Base-by-base conservation (phyloP, 2,329 filamentous ascomycete species). In the Xylaria sp. region DNA sequence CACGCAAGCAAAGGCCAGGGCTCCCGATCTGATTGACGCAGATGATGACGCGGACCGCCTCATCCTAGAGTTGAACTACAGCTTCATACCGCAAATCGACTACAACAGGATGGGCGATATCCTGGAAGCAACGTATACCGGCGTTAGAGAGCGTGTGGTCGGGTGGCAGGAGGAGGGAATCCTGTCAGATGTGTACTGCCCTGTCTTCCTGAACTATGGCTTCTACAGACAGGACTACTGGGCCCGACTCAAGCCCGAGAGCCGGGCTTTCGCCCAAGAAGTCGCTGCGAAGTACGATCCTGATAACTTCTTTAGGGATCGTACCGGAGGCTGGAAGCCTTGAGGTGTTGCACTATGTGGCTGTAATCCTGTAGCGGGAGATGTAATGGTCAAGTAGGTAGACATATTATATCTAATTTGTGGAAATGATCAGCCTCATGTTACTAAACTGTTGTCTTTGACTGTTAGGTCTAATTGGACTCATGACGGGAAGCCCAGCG, bases 191-290 rank as follows among this genome's bases (percentile, higher is more conserved):
- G 70, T 72, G 4, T 78, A 78, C 57, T 69, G 77, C 28, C 79
- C 79, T 4, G 66, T 80, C 4, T 80, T 80, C 57, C 78, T 79
- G 76, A 82, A 81, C 64, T 78, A 81, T 43, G 78, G 72, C 1
- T 79, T 77, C 60, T 76, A 73, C 42, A 62, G 74, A 19, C 75
- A 80, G 62, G 78, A 81, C 51, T 80, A 80, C 63, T 81, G 75
- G 63, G 74, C 72, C 0, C 67, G 79, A 37, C 58, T 82, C 60
- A 76, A 72, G 58, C 72, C 76, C 0, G 74, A 73, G 66, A 77
- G 67, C 56, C 63, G 72, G 45, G 66, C 69, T 37, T 70, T 80
- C 43, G 79, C 77, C 1, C 67, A 69, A 35, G 33, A 45, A 5
- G 77, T 80, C 9, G 70, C 74, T 5, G 66, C 67, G 0, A 65